phyloP scores from a whole-genome alignment of 2,329 filamentous ascomycete genomes.

The Epichloe brachyelytri region DNA sequence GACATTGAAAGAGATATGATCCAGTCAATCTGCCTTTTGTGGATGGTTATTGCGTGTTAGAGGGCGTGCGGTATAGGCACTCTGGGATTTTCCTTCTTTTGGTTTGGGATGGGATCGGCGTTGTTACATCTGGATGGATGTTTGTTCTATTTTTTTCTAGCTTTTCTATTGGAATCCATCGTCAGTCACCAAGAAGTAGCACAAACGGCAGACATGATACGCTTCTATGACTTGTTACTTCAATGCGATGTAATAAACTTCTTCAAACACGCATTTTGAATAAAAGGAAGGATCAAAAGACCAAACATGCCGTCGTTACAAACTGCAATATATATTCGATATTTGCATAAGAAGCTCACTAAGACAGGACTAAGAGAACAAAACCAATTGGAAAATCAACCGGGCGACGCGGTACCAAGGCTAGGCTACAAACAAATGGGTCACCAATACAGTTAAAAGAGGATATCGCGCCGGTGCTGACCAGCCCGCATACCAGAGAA shows the following conservation, averaged over 20 bases:
- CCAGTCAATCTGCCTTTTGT: neutral
- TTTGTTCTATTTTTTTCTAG: neutral
- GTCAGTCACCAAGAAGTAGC: neutral
- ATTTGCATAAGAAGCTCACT: conserved; percentile 53
- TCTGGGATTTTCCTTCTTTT: too few species aligned
- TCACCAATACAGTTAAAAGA: conserved; percentile 15
- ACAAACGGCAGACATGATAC: neutral
- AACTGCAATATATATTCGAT: conserved; percentile 32
- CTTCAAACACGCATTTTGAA: too few species aligned
- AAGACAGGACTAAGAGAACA: conserved; percentile 36
- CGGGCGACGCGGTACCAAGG: conserved; percentile 9
- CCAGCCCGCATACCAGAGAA: conserved; percentile 8
- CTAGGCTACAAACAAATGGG: conserved; percentile 17
- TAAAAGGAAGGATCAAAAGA: neutral
- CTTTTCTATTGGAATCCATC: neutral
- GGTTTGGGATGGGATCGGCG: neutral
- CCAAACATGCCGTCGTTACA: neutral
- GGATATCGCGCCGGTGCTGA: conserved; percentile 6
- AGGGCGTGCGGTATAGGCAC: too few species aligned
- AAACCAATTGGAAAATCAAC: conserved; percentile 27
- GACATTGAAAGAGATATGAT: neutral
- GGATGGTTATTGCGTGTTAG: too few species aligned
- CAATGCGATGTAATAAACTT: too few species aligned
- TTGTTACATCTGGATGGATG: neutral
- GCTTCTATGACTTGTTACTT: too few species aligned